These are phyloP conservation scores for Polygonum aviculare DNA, from an alignment of 148 eudicot genomes.

Conservation along the genomic window DNA sequence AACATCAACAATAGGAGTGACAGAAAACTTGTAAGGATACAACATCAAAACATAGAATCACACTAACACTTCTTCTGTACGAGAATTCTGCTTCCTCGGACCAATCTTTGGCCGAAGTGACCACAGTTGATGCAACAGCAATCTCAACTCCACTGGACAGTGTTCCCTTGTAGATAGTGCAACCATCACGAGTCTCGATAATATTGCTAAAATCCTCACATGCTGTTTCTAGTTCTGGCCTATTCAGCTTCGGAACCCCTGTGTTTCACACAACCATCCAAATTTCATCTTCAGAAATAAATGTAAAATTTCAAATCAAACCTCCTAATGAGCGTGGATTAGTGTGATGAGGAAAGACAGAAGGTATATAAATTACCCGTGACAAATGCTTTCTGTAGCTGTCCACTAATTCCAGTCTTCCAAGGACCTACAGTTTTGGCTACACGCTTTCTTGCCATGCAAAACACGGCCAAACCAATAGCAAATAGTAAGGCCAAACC, in stretches of 20 bases:
- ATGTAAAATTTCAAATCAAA: neutral
- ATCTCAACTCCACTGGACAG: slow-evolving; percentile 96
- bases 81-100: slow-evolving; percentile 51
- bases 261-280: slow-evolving; percentile 12
- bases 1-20: neutral
- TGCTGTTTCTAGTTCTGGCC: slow-evolving; percentile 77
- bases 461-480: slow-evolving; percentile 22
- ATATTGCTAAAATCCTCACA: slow-evolving; percentile 99
- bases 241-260: slow-evolving; percentile 92
- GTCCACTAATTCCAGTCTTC: slow-evolving; percentile 93
- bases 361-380: slow-evolving; percentile 42
- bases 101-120: slow-evolving; percentile 60
- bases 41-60: neutral
- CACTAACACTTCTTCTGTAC: slow-evolving; percentile 69
- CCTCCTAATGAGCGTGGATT: neutral
- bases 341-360: neutral
- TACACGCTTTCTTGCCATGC: slow-evolving; percentile 43
- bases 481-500: slow-evolving; percentile 31
- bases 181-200: slow-evolving; percentile 40
- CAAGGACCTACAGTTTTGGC: slow-evolving; percentile 69
- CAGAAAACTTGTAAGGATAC: neutral
- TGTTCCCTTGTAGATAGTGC: slow-evolving; percentile 78
- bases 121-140: slow-evolving; percentile 57
- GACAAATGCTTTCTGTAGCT: slow-evolving; percentile 88
- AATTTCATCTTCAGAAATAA: neutral